Base-by-base conservation (phyloP, 2,329 filamentous ascomycete genomes). In the Aureobasidium lini region DNA sequence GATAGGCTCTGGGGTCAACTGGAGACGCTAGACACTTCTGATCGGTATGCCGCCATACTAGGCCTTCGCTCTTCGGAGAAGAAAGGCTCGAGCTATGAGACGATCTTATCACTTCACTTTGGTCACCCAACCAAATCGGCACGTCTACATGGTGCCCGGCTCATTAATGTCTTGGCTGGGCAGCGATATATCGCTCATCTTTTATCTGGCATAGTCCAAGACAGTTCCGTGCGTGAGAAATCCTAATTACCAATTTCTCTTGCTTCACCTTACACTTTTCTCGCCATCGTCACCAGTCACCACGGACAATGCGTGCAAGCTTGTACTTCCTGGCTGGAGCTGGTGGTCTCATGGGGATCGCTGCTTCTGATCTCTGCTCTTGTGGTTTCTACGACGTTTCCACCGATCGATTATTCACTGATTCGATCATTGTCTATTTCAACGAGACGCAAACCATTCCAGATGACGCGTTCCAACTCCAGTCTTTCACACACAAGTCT, bases 391-490 rank as follows among this genome's bases (percentile, higher is more conserved):
- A 73, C 60, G 77, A 80, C 62, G 60, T 64, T 1, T 61, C 65
- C 9, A 74, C 73, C 1, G 64, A 70, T 6, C 64, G 71, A 15
- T 62, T 77, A 15, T 80, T 74, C 61, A 80, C 77, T 0, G 77
- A 80, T 48, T 74, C 74, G 5, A 71, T 77, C 29, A 76, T 80
- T 52, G 69, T 76, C 5, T 80, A 79, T 66, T 80, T 80, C 71
- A 80, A 80, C 63, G 78, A 80, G 61, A 76, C 77, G 4, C 64
- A 64, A 9, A 66, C 56, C 10, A 59, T 75, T 13, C 70, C 71
- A 16, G 59, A 65, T 3, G 58, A 69, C 9, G 29, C 36, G 5
- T 76, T 79, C 57, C 54, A 73, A 9, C 66, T 72, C 5, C 70
- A 77, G 60, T 64, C 71, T 18, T 80, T 74, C 63, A 66, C 68